phyloP scores from a whole-genome alignment of 2,329 filamentous ascomycete species.

The Cercospora sojina region DNA sequence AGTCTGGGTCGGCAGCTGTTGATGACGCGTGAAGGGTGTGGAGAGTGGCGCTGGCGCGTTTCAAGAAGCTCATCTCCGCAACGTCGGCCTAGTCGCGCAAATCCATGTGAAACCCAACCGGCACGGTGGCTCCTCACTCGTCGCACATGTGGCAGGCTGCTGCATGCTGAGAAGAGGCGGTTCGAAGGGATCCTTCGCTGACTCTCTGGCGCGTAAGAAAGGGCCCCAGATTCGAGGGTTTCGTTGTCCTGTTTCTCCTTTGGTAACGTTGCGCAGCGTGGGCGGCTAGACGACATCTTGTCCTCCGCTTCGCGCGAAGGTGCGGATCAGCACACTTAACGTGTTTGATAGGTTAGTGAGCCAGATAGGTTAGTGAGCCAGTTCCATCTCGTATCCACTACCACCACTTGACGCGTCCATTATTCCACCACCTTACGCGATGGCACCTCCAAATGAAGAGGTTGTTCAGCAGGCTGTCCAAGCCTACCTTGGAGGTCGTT shows the following conservation, averaged over 20 bases:
- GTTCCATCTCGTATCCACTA: no score
- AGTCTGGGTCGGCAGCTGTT: slow-evolving; percentile 2
- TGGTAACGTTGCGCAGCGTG: neutral
- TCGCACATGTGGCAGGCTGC: neutral
- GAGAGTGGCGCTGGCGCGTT: neutral
- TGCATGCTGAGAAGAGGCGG: neutral
- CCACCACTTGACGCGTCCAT: no score
- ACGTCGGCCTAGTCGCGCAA: slow-evolving; percentile 7
- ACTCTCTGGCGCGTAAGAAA: neutral
- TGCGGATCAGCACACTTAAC: slow-evolving; percentile 10
- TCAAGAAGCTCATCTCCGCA: slow-evolving; percentile 18
- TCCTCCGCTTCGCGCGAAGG: slow-evolving; percentile 4
- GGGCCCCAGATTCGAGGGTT: neutral
- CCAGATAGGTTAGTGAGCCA: no score
- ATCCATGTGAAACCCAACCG: slow-evolving; percentile 8
- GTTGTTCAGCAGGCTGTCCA: no score
- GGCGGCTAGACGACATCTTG: neutral
- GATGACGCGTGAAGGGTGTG: slow-evolving; percentile 5
- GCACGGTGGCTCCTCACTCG: neutral
- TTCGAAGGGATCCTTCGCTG: neutral
- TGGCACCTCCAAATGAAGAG: no score
- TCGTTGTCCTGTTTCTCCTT: neutral
- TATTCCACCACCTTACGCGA: no score
- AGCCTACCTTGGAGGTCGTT: no score
- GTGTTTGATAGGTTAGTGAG: no score